A percentile compares a stretch with the other conserved stretches of the same genome.
These are phyloP conservation scores for Trifolium fragiferum DNA, from an alignment of 306 rosid genomes.

Conservation along the genomic window DNA sequence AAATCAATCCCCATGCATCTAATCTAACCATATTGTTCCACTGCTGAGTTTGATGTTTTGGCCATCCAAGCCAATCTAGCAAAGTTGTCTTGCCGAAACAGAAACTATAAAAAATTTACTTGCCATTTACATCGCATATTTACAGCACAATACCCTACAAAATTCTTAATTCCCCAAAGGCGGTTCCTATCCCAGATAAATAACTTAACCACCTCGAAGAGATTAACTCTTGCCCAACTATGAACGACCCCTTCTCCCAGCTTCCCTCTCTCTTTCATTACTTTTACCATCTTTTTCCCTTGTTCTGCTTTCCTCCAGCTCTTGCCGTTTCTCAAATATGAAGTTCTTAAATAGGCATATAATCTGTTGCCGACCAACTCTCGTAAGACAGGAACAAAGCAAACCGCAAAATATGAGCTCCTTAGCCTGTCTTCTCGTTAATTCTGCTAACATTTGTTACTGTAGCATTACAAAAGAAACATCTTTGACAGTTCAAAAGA, in stretches of 20 bases:
- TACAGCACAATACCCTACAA: conserved; percentile 75
- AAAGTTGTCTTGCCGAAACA: conserved; percentile 29
- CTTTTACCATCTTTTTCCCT: neutral
- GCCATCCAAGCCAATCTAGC: conserved; percentile 27
- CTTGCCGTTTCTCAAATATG: conserved; percentile 37
- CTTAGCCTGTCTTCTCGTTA: conserved; percentile 50
- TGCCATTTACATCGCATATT: conserved; percentile 84
- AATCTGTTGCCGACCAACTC: conserved; percentile 38
- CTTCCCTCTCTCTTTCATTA: neutral
- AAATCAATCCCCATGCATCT: neutral
- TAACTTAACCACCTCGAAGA: conserved; percentile 39
- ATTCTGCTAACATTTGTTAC: conserved; percentile 65
- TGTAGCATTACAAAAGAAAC: conserved; percentile 96
- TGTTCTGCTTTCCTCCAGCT: conserved; percentile 28
- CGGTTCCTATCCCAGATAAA: conserved; percentile 30
- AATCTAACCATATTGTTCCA: conserved; percentile 13
- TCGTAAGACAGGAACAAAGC: conserved; percentile 40
- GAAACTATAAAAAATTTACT: conserved; percentile 47
- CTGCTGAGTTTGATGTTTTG: conserved; percentile 3
- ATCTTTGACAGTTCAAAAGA: conserved; percentile 95
- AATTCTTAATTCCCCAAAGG: conserved; percentile 55
- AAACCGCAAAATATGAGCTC: conserved; percentile 41
- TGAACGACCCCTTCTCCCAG: neutral
- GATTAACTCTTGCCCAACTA: conserved; percentile 14
- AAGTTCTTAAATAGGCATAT: conserved; percentile 24